Evolutionary conservation across 129 eudicot genomes (phyloP), one percentile per base, ranked within the genome.

Genomic region (Erigeron canadensis): DNA sequence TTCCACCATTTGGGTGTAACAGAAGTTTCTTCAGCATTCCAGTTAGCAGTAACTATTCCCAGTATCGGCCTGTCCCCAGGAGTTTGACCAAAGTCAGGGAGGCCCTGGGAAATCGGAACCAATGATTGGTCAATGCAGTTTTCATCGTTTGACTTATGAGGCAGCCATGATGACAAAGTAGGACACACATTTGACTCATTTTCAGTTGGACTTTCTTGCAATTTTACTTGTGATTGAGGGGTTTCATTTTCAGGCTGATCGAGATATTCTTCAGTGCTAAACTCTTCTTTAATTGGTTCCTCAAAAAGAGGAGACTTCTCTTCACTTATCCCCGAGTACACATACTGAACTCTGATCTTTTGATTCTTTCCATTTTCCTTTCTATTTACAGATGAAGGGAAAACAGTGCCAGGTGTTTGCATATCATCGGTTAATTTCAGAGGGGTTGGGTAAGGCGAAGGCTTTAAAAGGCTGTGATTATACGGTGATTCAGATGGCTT

Each of bases 401-500:
- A 93, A 64, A 75, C 98, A 58, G 98, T 89, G 63, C 95, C 98
- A 47, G 98, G 98, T 46, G 98, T 93, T 75, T 93, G 92, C 92
- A 89, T 93, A 53, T 93, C 95, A 69, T 85, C 90, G 21, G 82
- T 81, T 50, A 93, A 56, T 39, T 85, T 83, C 61, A 82, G 74
- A 47, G 95, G 98, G 48, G 96, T 93, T 8, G 96, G 98, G 73
- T 85, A 85, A 62, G 96, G 98, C 21, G 96, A 87, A 65, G 76
- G 75, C 69, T 84, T 87, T 63, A 80, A 59, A 71, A 59, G 41
- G 40, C 61, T 72, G 21, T 43, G 62, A 75, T 76, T 76, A 22
- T 54, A 73, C 19, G 81, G 71, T 54, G 80, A 39, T 64, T 46
- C 82, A 34, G 44, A 63, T 41, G 71, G 77, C 72, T 83, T 79